These are phyloP conservation scores for Cryptosporidium ubiquitum DNA, from an alignment of 169 alveolate genomes.

Conservation along the genomic window DNA sequence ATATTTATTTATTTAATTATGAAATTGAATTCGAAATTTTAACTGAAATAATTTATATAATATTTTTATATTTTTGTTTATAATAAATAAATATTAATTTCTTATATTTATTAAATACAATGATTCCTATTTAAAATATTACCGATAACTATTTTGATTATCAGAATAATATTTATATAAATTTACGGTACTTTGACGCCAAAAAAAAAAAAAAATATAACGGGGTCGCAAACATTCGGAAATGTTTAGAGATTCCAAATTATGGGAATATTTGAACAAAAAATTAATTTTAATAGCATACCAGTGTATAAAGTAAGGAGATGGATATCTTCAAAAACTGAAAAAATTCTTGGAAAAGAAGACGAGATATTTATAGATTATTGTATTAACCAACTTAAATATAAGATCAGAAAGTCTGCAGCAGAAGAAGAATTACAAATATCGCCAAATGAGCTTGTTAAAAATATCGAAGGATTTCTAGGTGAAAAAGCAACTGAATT, in stretches of 20 bases:
- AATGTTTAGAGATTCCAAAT: not conserved
- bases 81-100: not conserved
- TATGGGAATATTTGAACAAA: constrained; percentile 45
- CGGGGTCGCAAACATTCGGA: constrained; percentile 47
- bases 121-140: not conserved
- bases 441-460: constrained; percentile 46
- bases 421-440: constrained; percentile 66
- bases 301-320: constrained; percentile 12
- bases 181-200: constrained; percentile 23
- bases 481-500: constrained; percentile 29
- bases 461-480: constrained; percentile 44
- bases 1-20: not conserved
- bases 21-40: too few species aligned
- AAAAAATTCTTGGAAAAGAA: constrained; percentile 48
- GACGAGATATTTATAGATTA: constrained; percentile 70
- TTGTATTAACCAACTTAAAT: constrained; percentile 41
- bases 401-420: constrained; percentile 49
- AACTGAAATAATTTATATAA: not conserved
- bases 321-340: constrained; percentile 21
- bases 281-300: constrained; percentile 11
- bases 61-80: not conserved
- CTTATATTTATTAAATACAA: not conserved
- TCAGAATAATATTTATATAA: not conserved
- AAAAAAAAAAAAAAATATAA: constrained; percentile 34
- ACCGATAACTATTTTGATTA: not conserved